Evolutionary conservation across 192 early-diverging fungal genomes (phyloP).

Genomic region (Coemansia sp.): DNA sequence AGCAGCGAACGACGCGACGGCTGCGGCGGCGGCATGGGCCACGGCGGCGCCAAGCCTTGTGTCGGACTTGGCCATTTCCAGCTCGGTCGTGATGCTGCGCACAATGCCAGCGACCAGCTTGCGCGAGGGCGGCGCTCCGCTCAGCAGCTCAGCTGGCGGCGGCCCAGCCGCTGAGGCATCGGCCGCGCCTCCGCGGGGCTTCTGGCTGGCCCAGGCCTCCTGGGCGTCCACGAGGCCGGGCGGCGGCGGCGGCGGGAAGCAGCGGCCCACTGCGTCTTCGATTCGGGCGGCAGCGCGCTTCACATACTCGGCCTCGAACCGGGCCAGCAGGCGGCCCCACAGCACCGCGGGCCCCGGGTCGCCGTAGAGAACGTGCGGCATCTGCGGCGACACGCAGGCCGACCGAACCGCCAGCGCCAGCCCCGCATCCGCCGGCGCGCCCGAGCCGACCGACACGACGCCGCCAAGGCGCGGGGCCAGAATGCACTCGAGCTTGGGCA

Average conservation of each 20-base stretch:
- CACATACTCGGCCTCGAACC: slow-evolving; percentile 34
- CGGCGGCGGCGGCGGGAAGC: slow-evolving; percentile 29
- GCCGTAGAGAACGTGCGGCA: background rate
- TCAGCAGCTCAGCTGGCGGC: background rate
- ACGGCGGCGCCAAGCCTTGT: slow-evolving; percentile 16
- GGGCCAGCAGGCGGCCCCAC: slow-evolving; percentile 34
- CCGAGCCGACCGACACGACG: slow-evolving; percentile 6
- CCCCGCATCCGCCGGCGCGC: background rate
- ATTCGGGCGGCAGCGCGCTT: slow-evolving; percentile 28
- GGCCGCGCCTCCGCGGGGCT: background rate
- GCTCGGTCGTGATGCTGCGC: slow-evolving; percentile 42
- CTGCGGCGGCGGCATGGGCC: slow-evolving; percentile 1
- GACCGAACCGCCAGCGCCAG: background rate
- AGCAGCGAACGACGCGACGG: slow-evolving; percentile 12
- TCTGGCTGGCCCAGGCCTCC: slow-evolving; percentile 12
- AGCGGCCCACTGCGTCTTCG: slow-evolving; percentile 23
- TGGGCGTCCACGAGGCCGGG: slow-evolving; percentile 35
- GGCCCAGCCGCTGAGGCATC: background rate
- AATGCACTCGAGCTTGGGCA: slow-evolving; percentile 36
- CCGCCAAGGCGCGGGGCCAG: slow-evolving; percentile 22
- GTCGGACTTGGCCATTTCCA: slow-evolving; percentile 36
- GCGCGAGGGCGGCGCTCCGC: slow-evolving; percentile 17
- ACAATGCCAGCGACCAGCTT: slow-evolving; percentile 26
- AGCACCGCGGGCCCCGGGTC: slow-evolving; percentile 18
- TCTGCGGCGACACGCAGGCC: background rate